Evolutionary conservation across 352 stramenopile species (phyloP), one percentile per base, ranked within the genome.

Genomic region (Phytophthora cryptogea): DNA sequence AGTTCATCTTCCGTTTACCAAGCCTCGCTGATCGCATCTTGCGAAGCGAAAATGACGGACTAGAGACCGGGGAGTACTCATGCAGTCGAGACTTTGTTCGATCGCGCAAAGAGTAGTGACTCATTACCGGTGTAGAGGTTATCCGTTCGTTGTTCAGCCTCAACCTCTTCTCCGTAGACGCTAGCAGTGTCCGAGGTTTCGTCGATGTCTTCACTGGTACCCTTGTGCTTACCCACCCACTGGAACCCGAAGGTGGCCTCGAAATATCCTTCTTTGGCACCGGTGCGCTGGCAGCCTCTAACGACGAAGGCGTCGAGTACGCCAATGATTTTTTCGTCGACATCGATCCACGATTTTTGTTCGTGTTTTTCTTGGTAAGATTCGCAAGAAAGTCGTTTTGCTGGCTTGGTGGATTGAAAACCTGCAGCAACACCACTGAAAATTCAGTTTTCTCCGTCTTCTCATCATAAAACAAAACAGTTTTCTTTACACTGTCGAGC

Each of bases 201-300:
- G 53, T 2, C 10, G 26, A 11, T 5, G 14, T 8, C 20, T 26
- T 20, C 27, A 54, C 36, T 17, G 11, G 2, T 17, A 11, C 3
- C 62, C 49, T 66, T 16, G n/a, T 66, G 11, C 54, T 55, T 11
- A 60, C 35, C 70, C 70, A 76, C 2, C 55, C 59, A 42, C 56
- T 69, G 0, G 55, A 40, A 3, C 51, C 49, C 16, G 30, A n/a
- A 13, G 26, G 30, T n/a, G 36, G 47, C 8, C 17, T 54, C 6
- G 58, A 61, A n/a, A 52, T 17, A 9, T 51, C 36, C 11, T 31
- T 49, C 13, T 42, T 66, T 4, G 54, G 54, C 20, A 32, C 10
- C 13, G 63, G 59, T 3, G 63, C 70, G 50, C 67, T 79, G 1
- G 50, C 53, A 16, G 30, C 13, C 53, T 79, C 70, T 6, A 80